Evolutionary conservation across 768 basidiomycete species (phyloP), one percentile per base, ranked within the genome.

Genomic region (Podaxis sp.): DNA sequence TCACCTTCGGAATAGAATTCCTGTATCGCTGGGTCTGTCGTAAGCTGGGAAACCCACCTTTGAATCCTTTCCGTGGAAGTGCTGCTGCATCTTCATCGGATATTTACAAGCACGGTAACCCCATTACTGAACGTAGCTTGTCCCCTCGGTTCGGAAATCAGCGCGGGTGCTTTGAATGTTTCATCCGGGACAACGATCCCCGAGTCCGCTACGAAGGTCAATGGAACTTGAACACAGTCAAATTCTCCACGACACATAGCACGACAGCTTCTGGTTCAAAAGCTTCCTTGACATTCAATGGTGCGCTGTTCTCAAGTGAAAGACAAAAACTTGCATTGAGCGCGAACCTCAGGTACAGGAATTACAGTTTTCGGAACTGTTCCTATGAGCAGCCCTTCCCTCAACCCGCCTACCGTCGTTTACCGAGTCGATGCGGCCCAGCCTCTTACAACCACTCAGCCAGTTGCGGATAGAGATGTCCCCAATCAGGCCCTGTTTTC

Each of bases 351-450:
- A 84, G 82, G 80, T n/a, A 79, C 75, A n/a, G 77, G 75, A 24
- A 77, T 84, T 15, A 70, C 75, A 2, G 77, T 83, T 6, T 77
- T 80, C 56, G 83, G 83, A 0, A 79, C 78, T 6, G 75, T 83
- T 12, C 78, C 79, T 4, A 64, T 68, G 17, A 81, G 79, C 66
- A 80, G 78, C 62, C 56, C 50, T 1, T 73, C 74, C 0, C 20
- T 65, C 20, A 64, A 51, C 36, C 78, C 80, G 10, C 81, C 81
- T 0, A 74, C 75, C 4, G 79, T 78, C 4, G 68, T 74, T 0
- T 84, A 81, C 62, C 68, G 69, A 3, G 64, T 83, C 38, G 80
- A 83, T 63, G 65, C 71, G 20, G 52, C 65, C 5, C 57, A 64
- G 2, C 74, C 81, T 1, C 68, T 77, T 30, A 61, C 67, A 6